phyloP scores from a whole-genome alignment of 1,284 basidiomycete species.

The Moniliella sp. region DNA sequence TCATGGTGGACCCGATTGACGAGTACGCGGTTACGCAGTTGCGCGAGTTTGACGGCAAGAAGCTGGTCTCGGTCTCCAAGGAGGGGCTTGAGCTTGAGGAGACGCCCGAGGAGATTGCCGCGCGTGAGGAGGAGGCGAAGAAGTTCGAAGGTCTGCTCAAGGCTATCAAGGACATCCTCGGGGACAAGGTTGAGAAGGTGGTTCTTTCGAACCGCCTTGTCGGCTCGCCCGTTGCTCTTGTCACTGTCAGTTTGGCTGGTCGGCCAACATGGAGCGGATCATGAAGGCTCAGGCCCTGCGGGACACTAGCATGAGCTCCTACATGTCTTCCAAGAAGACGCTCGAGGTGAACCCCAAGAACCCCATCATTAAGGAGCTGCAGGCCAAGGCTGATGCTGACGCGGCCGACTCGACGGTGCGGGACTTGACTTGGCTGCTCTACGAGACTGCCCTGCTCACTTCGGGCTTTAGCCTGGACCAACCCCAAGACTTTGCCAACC shows the following conservation, averaged over 20 bases:
- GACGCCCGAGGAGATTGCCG: too few relatives aligned
- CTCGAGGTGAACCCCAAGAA: constrained; percentile 88
- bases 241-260: constrained; percentile 98
- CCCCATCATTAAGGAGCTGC: constrained; percentile 86
- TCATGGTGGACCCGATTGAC: constrained; percentile 62
- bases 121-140: constrained; percentile 73
- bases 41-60: constrained; percentile 97
- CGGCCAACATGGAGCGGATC: constrained; percentile 98
- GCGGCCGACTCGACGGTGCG: constrained; percentile 84
- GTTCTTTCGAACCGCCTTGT: constrained; percentile 70
- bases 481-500: constrained; percentile 78
- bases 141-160: constrained; percentile 75
- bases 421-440: constrained; percentile 80
- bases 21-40: constrained; percentile 55
- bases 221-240: constrained; percentile 36
- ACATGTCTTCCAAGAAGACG: constrained; percentile 87
- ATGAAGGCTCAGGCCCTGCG: constrained; percentile 99
- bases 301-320: constrained; percentile 94
- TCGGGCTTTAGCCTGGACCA: constrained; percentile 69
- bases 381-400: constrained; percentile 80
- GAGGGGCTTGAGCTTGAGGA: constrained; percentile 98
- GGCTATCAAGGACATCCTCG: constrained; percentile 90
- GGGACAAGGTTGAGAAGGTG: constrained; percentile 99
- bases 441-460: constrained; percentile 71
- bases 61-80: constrained; percentile 92